A percentile compares a stretch with the other conserved stretches of the same genome.
Conservation (phyloP, 2,329 filamentous ascomycete genomes). For the Beauveria asiatica region DNA sequence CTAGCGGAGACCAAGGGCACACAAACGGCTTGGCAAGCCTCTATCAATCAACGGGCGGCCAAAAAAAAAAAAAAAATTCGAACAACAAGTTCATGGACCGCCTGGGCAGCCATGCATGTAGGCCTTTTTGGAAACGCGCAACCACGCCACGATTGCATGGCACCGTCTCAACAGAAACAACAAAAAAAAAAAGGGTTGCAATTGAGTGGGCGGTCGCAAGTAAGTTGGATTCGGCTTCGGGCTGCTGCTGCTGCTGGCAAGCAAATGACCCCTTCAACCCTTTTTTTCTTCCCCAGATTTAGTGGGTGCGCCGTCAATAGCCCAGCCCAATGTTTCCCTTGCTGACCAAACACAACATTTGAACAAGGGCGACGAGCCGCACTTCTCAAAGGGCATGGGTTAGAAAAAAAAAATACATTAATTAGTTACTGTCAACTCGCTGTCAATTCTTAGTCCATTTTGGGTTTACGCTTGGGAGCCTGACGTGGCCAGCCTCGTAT, state of each 20-base stretch:
- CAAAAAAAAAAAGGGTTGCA: too few relatives aligned
- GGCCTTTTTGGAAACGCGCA: too few relatives aligned
- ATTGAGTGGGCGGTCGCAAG: neutral
- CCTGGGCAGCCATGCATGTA: too few relatives aligned
- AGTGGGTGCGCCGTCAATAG: neutral
- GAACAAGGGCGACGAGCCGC: neutral
- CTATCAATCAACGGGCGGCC: too few relatives aligned
- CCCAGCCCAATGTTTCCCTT: neutral
- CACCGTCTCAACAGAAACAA: too few relatives aligned
- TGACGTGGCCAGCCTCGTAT: conserved; percentile 2
- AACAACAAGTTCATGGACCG: too few relatives aligned
- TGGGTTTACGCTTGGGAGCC: neutral
- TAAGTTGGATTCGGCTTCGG: neutral
- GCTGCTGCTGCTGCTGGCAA: neutral
- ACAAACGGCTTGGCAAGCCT: too few relatives aligned
- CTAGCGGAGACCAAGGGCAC: too few relatives aligned
- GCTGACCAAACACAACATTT: neutral
- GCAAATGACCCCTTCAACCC: neutral
- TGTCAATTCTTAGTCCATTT: neutral
- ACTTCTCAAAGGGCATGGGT: neutral
- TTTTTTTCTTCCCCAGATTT: neutral
- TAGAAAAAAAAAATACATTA: too few relatives aligned
- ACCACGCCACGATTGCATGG: too few relatives aligned
- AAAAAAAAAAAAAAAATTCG: too few relatives aligned
- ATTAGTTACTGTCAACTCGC: neutral